Evolutionary conservation across 306 rosid species (phyloP).

Genomic region (Phaseolus lunatus): DNA sequence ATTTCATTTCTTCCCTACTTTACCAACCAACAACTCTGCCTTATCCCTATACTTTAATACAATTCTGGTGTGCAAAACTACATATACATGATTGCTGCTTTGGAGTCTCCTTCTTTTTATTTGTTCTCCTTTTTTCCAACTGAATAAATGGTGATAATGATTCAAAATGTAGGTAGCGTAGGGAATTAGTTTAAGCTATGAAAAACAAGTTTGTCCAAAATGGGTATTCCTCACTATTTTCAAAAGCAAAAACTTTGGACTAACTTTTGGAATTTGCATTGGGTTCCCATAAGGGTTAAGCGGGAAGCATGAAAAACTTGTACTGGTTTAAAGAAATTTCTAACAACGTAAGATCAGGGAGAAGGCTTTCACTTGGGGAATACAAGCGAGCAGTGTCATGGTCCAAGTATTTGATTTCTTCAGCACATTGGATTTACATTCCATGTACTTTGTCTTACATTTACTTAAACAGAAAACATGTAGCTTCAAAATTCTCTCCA

Average conservation of each 20-base stretch:
- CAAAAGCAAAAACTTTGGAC: not conserved
- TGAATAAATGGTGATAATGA: conserved; percentile 1
- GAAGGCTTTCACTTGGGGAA: conserved; percentile 86
- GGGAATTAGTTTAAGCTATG: not conserved
- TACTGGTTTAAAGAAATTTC: conserved; percentile 72
- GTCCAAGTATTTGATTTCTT: conserved; percentile 91
- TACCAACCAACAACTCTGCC: not conserved
- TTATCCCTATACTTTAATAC: too few relatives aligned
- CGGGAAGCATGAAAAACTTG: conserved; percentile 62
- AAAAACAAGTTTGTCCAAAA: conserved; percentile 36
- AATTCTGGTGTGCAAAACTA: too few relatives aligned
- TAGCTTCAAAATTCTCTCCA: not conserved
- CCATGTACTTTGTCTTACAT: not conserved
- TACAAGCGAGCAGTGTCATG: conserved; percentile 91
- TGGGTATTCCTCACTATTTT: conserved; percentile 35
- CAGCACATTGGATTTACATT: conserved; percentile 42
- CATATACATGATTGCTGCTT: too few relatives aligned
- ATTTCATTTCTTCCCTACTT: conserved; percentile 17
- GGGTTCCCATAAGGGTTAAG: conserved; percentile 13
- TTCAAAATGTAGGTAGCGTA: conserved; percentile 54
- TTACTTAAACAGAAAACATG: conserved; percentile 3
- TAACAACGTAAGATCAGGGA: conserved; percentile 60
- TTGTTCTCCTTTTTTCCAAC: not conserved
- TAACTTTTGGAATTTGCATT: conserved; percentile 42
- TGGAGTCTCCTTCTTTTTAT: not conserved